A percentile compares a stretch with the other conserved stretches of the same genome.
These are phyloP conservation scores for Oligophagozyma castellii DNA, from an alignment of 1,139 yeast genomes.

Conservation along the genomic window DNA sequence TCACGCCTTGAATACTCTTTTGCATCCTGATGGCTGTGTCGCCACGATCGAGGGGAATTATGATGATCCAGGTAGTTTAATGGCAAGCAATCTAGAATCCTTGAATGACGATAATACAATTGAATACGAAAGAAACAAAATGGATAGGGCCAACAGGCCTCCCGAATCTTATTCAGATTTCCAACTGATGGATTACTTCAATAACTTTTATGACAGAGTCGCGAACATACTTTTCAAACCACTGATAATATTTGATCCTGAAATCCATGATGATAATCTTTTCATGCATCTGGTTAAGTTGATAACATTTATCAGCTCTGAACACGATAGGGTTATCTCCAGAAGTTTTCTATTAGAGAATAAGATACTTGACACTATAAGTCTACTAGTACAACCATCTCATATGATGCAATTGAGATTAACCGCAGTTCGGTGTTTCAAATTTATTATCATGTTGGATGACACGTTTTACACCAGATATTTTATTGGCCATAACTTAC, in stretches of 20 bases:
- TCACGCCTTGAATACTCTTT: conserved; percentile 63
- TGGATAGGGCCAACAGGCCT: too few relatives aligned
- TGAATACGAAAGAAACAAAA: background rate
- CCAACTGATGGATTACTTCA: conserved; percentile 40
- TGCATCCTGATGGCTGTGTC: conserved; percentile 40
- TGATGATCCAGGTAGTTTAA: conserved; percentile 19
- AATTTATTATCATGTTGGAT: conserved; percentile 42
- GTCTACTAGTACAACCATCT: conserved; percentile 29
- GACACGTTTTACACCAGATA: conserved; percentile 47
- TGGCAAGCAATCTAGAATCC: conserved; percentile 6
- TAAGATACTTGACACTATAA: conserved; percentile 40
- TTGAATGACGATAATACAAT: conserved; percentile 4
- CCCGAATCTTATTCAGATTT: conserved; percentile 8
- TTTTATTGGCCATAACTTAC: conserved; percentile 41
- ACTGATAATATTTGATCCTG: conserved; percentile 26
- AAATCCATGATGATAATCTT: conserved; percentile 28
- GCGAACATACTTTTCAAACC: conserved; percentile 48
- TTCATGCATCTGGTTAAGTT: conserved; percentile 59
- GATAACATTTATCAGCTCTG: conserved; percentile 48
- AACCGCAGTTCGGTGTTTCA: conserved; percentile 52
- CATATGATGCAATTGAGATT: conserved; percentile 41
- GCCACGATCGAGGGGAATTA: conserved; percentile 9
- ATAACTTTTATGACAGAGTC: conserved; percentile 45
- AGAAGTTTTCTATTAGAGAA: conserved; percentile 48
- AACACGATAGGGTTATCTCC: conserved; percentile 44